Percentiles rank a stretch among this genome's conserved stretches.
Evolutionary conservation across 1,284 basidiomycete genomes (phyloP).

Genomic region (Ustilago cynodontis): DNA sequence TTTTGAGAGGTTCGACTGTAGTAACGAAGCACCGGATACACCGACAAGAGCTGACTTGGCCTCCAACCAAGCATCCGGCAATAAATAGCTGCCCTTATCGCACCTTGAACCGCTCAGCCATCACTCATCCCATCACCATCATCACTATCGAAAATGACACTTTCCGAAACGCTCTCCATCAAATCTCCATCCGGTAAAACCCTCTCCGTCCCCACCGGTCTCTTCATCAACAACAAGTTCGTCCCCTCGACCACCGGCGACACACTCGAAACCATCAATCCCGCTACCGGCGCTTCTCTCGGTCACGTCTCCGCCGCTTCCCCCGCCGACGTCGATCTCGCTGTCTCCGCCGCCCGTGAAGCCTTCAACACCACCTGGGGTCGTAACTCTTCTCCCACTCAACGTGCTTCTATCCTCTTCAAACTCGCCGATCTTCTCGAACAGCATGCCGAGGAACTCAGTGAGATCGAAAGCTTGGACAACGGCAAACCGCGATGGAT

Average conservation of each 20-base stretch:
- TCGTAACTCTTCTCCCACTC: constrained; percentile 30
- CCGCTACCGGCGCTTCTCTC: constrained; percentile 55
- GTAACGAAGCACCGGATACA: too few relatives aligned
- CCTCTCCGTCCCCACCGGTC: constrained; percentile 46
- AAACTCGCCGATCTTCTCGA: constrained; percentile 83
- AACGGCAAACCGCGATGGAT: constrained; percentile 82
- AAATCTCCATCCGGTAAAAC: constrained; percentile 64
- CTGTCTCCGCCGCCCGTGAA: constrained; percentile 54
- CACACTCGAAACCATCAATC: constrained; percentile 55
- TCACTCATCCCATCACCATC: not conserved
- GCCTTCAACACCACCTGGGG: constrained; percentile 58
- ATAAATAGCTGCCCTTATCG: not conserved
- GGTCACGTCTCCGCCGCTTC: constrained; percentile 52
- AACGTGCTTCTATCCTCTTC: constrained; percentile 75
- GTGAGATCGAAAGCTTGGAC: constrained; percentile 74
- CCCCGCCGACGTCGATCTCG: constrained; percentile 55
- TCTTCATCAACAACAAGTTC: constrained; percentile 63
- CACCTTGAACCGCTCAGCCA: not conserved
- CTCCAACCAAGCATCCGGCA: too few relatives aligned
- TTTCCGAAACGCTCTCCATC: constrained; percentile 56
- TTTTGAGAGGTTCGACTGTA: too few relatives aligned
- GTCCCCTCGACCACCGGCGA: constrained; percentile 42
- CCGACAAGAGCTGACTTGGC: too few relatives aligned
- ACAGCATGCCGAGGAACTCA: constrained; percentile 77
- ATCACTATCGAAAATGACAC: constrained; percentile 19